These are phyloP conservation scores for Trichophyton rubrum DNA, from an alignment of 2,329 filamentous ascomycete species.

Conservation along the genomic window DNA sequence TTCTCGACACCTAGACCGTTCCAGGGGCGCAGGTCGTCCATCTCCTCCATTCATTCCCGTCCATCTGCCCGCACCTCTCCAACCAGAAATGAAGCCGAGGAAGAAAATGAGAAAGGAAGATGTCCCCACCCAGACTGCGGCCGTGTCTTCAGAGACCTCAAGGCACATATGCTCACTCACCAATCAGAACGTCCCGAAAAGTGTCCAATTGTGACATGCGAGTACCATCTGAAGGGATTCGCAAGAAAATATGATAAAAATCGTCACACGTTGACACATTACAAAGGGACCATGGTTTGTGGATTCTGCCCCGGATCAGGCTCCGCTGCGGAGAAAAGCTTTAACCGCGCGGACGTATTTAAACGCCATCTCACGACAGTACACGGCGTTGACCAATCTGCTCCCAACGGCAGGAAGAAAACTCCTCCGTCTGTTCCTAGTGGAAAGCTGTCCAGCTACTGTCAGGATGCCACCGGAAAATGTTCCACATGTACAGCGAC, in stretches of 20 bases:
- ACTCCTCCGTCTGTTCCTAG: conserved; percentile 33
- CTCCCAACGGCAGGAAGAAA: conserved; percentile 81
- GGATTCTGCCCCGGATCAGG: conserved; percentile 86
- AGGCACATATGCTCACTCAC: conserved; percentile 90
- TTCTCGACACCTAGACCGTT: conserved; percentile 38
- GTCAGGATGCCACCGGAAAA: conserved; percentile 66
- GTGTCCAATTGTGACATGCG: conserved; percentile 82
- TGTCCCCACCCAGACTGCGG: conserved; percentile 79
- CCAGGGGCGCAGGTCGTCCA: conserved; percentile 51
- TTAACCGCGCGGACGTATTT: conserved; percentile 91
- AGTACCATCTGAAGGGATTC: conserved; percentile 86
- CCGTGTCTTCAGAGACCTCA: conserved; percentile 77
- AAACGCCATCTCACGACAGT: conserved; percentile 85
- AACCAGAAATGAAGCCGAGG: conserved; percentile 47
- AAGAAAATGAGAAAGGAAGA: conserved; percentile 50
- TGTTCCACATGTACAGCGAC: conserved; percentile 83
- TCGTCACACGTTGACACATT: conserved; percentile 83
- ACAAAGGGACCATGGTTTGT: conserved; percentile 95
- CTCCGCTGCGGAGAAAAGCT: conserved; percentile 82
- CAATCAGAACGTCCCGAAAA: conserved; percentile 85
- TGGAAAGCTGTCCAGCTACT: conserved; percentile 59
- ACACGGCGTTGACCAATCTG: conserved; percentile 83
- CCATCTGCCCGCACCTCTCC: conserved; percentile 40
- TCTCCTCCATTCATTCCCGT: conserved; percentile 57
- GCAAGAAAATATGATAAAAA: conserved; percentile 96